Conservation (phyloP, 345 rosid species). For the Gossypium sturtianum region DNA sequence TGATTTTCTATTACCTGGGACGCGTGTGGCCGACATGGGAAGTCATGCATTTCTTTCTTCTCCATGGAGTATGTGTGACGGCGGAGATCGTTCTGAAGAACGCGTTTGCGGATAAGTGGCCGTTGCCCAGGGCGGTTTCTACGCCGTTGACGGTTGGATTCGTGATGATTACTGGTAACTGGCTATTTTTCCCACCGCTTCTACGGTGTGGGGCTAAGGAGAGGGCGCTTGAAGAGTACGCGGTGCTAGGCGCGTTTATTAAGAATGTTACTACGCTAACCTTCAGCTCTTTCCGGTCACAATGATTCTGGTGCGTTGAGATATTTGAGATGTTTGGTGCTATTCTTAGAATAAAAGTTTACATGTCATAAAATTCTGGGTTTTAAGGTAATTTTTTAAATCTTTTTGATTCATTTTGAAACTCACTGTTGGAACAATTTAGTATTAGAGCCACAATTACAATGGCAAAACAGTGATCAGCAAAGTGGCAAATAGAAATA, state of each 20-base stretch:
- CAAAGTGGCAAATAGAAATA: no score
- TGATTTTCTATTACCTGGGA: slow-evolving; percentile 49
- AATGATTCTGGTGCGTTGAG: no score
- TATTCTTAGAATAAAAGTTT: no score
- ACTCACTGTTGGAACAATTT: no score
- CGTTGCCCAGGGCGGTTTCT: slow-evolving; percentile 21
- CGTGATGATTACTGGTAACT: slow-evolving; percentile 25
- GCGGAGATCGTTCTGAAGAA: slow-evolving; percentile 36
- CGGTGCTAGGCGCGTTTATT: slow-evolving; percentile 20
- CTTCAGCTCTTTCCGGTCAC: not conserved
- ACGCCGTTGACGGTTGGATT: slow-evolving; percentile 35
- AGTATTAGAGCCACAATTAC: no score
- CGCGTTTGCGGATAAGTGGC: slow-evolving; percentile 9
- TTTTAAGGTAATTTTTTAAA: no score
- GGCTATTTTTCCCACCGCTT: slow-evolving; percentile 45
- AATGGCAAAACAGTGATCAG: no score
- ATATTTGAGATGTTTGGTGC: no score
- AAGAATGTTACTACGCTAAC: not conserved
- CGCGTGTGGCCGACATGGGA: slow-evolving; percentile 46
- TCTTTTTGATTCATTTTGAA: no score
- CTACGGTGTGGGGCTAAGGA: slow-evolving; percentile 15
- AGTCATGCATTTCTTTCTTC: slow-evolving; percentile 42
- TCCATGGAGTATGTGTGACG: slow-evolving; percentile 37
- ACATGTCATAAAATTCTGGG: no score
- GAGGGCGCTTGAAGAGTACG: slow-evolving; percentile 42